Conservation (phyloP, 176 grass and related monocot genomes). For the Hordeum vulgare region MorexV3_pseudomolecules_assembly NC_058518.1:495891289-495891788, state of each 20-base stretch:
- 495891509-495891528: neutral
- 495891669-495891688: neutral
- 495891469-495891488: neutral
- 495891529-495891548: neutral
- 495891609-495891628: neutral
- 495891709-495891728: neutral
- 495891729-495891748: neutral
- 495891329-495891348: neutral
- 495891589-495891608: neutral
- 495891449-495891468: neutral
- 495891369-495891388: neutral
- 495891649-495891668: neutral
- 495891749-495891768: constrained; percentile 65
- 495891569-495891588: neutral
- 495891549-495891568: neutral
- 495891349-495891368: neutral
- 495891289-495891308: constrained; percentile 78
- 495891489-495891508: neutral
- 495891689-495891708: neutral
- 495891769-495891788: constrained; percentile 97
- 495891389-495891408: neutral
- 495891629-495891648: neutral
- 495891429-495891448: neutral
- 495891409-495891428: neutral
- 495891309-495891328: constrained; percentile 77